These are phyloP conservation scores for Noccaea caerulescens DNA, from an alignment of 345 rosid species.

Conservation along the genomic window DNA sequence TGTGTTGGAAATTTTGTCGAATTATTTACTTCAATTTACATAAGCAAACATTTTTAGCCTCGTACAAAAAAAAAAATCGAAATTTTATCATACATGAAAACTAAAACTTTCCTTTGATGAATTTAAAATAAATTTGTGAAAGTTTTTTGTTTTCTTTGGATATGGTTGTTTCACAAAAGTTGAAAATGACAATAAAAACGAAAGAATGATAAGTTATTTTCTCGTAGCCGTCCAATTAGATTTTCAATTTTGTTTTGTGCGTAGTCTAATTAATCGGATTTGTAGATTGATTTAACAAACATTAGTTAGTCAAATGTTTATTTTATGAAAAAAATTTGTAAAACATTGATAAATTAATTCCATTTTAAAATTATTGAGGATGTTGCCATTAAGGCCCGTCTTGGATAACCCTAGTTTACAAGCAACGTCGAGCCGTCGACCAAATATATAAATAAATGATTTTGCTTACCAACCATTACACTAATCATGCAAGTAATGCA, in stretches of 20 bases:
- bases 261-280: constrained; percentile 14
- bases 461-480: constrained; percentile 35
- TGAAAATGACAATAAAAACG: constrained; percentile 32
- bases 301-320: constrained; percentile 6
- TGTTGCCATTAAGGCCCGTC: constrained; percentile 46
- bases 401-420: constrained; percentile 42
- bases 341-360: constrained; percentile 20
- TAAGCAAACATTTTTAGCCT: not conserved
- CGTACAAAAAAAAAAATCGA: not conserved
- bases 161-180: not conserved
- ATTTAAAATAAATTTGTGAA: not conserved
- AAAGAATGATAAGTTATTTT: constrained; percentile 28
- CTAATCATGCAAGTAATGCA: constrained; percentile 40
- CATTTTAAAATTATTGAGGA: constrained; percentile 28
- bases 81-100: not conserved
- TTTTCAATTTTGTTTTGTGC: not conserved
- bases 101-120: not conserved
- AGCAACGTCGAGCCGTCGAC: constrained; percentile 38
- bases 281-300: constrained; percentile 15
- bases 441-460: not conserved
- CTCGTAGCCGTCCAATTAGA: constrained; percentile 31
- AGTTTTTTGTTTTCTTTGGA: too few relatives aligned
- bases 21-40: not conserved
- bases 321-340: not conserved
- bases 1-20: constrained; percentile 22